A percentile compares a stretch with the other conserved stretches of the same genome.
Evolutionary conservation across 164 flowering plant genomes (phyloP).

Genomic region (Chloranthus sessilifolius): DNA sequence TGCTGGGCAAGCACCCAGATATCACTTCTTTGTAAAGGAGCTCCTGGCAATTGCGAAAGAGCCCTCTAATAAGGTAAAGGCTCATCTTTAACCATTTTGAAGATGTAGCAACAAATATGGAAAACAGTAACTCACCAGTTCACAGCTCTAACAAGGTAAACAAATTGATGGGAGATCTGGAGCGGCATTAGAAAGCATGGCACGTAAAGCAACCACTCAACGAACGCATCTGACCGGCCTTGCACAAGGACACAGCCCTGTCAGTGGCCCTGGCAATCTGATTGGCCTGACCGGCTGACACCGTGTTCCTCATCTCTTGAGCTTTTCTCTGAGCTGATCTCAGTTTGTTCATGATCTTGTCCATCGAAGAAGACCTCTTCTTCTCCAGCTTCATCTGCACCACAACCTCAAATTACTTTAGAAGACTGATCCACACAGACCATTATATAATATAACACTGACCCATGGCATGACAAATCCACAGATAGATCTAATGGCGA

Average conservation of each 20-base stretch:
- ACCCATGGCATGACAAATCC: neutral
- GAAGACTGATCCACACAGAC: neutral
- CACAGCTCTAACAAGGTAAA: no score
- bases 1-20: no score
- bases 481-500: neutral
- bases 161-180: no score
- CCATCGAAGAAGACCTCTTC: slow-evolving; percentile 89
- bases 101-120: no score
- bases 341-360: slow-evolving; percentile 88
- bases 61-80: no score
- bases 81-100: no score
- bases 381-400: slow-evolving; percentile 90
- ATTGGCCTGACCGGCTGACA: slow-evolving; percentile 38
- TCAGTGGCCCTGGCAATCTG: slow-evolving; percentile 42
- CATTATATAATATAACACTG: neutral
- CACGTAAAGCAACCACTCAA: slow-evolving; percentile 92
- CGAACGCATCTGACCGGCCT: slow-evolving; percentile 52
- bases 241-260: slow-evolving; percentile 40
- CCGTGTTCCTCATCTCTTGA: slow-evolving; percentile 79
- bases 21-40: no score
- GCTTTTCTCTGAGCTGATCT: slow-evolving; percentile 85
- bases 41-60: no score
- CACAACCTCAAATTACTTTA: slow-evolving; percentile 1
- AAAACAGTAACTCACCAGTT: no score
- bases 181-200: slow-evolving; percentile 64